Conservation (phyloP, 129 eudicot genomes). For the Arctium lappa region DNA sequence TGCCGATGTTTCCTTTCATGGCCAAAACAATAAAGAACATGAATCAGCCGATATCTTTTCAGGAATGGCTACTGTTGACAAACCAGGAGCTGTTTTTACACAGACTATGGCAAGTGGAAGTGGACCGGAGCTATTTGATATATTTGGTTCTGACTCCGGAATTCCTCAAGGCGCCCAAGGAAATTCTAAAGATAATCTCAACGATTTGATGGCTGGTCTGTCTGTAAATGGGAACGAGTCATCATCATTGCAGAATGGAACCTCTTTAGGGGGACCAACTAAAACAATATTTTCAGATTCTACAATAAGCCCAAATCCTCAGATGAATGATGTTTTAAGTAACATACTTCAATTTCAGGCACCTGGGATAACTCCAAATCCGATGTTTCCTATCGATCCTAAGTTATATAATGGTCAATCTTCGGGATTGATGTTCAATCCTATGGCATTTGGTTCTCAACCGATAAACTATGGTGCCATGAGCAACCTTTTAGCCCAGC, state of each 20-base stretch:
- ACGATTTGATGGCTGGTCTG: conserved; percentile 71
- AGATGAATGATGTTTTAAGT: conserved; percentile 41
- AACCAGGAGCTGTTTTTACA: conserved; percentile 22
- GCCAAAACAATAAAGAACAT: conserved; percentile 45
- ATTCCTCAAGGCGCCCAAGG: conserved; percentile 25
- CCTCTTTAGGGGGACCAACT: conserved; percentile 16
- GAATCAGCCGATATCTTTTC: conserved; percentile 65
- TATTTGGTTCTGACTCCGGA: conserved; percentile 55
- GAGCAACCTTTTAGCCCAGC: conserved; percentile 78
- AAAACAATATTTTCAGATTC: conserved; percentile 34
- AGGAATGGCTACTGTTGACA: conserved; percentile 53
- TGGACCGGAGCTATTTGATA: conserved; percentile 58
- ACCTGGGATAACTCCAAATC: conserved; percentile 39
- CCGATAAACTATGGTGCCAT: conserved; percentile 66
- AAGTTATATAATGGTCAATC: conserved; percentile 53
- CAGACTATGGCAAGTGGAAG: conserved; percentile 23
- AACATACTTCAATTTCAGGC: conserved; percentile 49
- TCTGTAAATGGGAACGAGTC: conserved; percentile 52
- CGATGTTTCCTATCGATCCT: conserved; percentile 59
- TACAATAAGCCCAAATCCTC: conserved; percentile 30
- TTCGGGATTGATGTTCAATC: conserved; percentile 71
- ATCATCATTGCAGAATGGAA: conserved; percentile 34
- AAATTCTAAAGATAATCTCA: conserved; percentile 34
- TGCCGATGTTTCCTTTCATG: conserved; percentile 91
- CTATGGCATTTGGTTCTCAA: conserved; percentile 60